A percentile compares a stretch with the other conserved stretches of the same genome.
phyloP scores from a whole-genome alignment of 1,139 yeast genomes.

The Blastobotrys persicus region DNA sequence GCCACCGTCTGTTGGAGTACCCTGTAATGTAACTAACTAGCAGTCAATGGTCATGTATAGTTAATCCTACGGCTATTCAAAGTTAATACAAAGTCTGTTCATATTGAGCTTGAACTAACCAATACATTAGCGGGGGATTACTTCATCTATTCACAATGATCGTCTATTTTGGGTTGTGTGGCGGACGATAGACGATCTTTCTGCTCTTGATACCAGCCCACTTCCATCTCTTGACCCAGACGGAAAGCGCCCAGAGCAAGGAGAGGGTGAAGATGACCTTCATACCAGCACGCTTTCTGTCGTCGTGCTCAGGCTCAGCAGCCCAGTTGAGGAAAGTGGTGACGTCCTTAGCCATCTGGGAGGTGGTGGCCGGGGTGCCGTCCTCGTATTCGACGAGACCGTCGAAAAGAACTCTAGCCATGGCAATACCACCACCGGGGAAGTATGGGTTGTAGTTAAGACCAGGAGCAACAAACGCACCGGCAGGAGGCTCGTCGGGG shows the following conservation, averaged over 20 bases:
- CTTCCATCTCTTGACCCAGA: slow-evolving; percentile 97
- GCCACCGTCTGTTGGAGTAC: slow-evolving; percentile 55
- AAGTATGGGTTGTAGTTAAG: slow-evolving; percentile 98
- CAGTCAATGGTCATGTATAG: background rate
- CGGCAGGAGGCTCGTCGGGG: slow-evolving; percentile 99
- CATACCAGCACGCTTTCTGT: slow-evolving; percentile 94
- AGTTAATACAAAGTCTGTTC: background rate
- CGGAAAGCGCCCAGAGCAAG: slow-evolving; percentile 73
- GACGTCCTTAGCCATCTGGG: slow-evolving; percentile 99
- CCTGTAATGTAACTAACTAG: background rate
- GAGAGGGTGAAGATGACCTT: slow-evolving; percentile 84
- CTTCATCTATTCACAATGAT: background rate
- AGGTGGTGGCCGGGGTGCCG: slow-evolving; percentile 97
- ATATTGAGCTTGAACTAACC: background rate
- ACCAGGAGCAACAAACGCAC: slow-evolving; percentile 89
- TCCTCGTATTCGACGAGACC: slow-evolving; percentile 97
- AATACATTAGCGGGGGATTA: background rate
- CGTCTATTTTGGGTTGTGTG: slow-evolving; percentile 33
- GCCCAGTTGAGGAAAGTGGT: slow-evolving; percentile 97
- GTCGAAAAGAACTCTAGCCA: slow-evolving; percentile 97
- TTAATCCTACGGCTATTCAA: background rate
- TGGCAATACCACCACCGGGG: slow-evolving; percentile 99
- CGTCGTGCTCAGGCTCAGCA: slow-evolving; percentile 98
- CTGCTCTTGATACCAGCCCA: slow-evolving; percentile 96
- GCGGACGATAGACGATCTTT: slow-evolving; percentile 91